Evolutionary conservation across 2,329 filamentous ascomycete species (phyloP).

Genomic region (Elsinoe fawcettii): DNA sequence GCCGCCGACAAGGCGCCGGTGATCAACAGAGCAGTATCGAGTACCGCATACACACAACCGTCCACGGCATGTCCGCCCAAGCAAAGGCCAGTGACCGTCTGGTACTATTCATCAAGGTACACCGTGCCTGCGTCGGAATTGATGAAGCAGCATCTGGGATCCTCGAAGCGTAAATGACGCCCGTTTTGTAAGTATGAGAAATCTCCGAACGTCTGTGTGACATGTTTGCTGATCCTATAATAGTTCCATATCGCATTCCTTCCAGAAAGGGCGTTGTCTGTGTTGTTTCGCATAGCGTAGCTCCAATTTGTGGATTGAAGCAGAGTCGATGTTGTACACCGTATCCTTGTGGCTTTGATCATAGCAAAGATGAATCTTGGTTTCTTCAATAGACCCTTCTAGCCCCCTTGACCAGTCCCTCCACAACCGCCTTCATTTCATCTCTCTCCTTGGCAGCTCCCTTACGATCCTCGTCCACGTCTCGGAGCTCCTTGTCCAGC

Average conservation of each 20-base stretch:
- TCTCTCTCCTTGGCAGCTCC: conserved; percentile 37
- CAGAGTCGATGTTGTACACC: no score
- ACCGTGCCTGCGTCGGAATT: conserved; percentile 5
- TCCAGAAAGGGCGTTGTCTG: no score
- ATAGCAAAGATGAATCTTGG: neutral
- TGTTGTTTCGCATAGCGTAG: no score
- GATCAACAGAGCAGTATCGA: neutral
- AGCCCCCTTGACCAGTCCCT: conserved; percentile 39
- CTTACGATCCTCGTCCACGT: conserved; percentile 35
- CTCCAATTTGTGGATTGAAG: no score
- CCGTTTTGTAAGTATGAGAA: neutral
- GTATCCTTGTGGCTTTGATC: neutral
- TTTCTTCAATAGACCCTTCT: conserved; percentile 26
- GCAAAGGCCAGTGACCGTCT: conserved; percentile 5
- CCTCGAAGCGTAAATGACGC: conserved; percentile 3
- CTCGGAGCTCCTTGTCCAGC: conserved; percentile 37
- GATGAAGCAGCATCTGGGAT: conserved; percentile 14
- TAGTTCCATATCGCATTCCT: no score
- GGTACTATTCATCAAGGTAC: conserved; percentile 13
- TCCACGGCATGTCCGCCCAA: conserved; percentile 10
- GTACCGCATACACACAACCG: conserved; percentile 6
- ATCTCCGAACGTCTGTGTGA: neutral
- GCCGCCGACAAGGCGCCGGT: conserved; percentile 7
- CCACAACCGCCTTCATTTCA: conserved; percentile 36
- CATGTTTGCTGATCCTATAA: neutral